A percentile compares a stretch with the other conserved stretches of the same genome.
Evolutionary conservation across 2,329 filamentous ascomycete species (phyloP).

Genomic region (Parafenestella ontariensis): DNA sequence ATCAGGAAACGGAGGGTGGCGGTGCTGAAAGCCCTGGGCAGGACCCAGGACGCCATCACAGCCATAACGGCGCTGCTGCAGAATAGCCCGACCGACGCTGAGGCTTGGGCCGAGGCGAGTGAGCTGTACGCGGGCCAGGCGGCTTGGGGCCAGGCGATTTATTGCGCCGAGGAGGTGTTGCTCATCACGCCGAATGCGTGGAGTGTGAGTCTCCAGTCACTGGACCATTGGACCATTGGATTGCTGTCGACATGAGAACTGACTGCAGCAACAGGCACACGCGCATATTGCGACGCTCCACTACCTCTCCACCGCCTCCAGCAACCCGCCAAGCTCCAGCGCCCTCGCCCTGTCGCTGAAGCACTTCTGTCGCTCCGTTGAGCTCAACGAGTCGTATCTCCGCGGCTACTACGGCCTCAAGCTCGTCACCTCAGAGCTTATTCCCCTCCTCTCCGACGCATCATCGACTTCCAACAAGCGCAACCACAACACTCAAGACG

Average conservation of each 20-base stretch:
- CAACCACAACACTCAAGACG: constrained; percentile 37
- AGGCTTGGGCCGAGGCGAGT: constrained; percentile 90
- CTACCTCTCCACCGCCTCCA: constrained; percentile 66
- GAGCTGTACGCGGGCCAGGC: constrained; percentile 85
- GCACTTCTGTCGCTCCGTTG: constrained; percentile 87
- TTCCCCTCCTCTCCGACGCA: constrained; percentile 41
- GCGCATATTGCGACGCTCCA: constrained; percentile 84
- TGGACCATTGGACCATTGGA: background rate
- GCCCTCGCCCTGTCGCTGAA: constrained; percentile 75
- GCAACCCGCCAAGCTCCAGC: constrained; percentile 39
- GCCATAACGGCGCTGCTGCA: constrained; percentile 79
- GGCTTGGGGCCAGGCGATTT: constrained; percentile 82
- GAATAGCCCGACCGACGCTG: constrained; percentile 85
- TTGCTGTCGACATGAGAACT: background rate
- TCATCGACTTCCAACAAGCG: constrained; percentile 32
- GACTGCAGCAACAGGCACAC: constrained; percentile 68
- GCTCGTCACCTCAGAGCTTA: constrained; percentile 62
- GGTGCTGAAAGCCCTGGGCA: constrained; percentile 76
- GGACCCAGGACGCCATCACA: constrained; percentile 73
- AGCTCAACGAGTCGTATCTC: constrained; percentile 91
- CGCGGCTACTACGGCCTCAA: constrained; percentile 93
- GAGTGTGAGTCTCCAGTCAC: constrained; percentile 71
- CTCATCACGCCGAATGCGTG: constrained; percentile 89
- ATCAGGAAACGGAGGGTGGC: constrained; percentile 84
- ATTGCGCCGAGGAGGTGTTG: constrained; percentile 87